Conservation (phyloP, 2,329 filamentous ascomycete species). For the Hypocreales sp. region DNA sequence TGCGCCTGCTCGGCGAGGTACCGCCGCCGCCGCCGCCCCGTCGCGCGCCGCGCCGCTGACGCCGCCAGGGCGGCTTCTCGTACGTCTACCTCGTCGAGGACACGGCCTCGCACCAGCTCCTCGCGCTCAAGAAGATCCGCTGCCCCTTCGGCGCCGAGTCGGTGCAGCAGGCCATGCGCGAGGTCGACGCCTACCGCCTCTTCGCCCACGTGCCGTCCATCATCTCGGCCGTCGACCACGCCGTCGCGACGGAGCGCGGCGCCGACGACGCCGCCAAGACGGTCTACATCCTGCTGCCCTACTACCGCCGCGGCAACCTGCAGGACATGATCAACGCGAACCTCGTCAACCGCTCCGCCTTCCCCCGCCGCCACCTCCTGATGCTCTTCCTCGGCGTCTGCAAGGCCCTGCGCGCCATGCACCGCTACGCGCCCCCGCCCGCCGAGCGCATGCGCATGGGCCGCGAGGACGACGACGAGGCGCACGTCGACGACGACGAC, state of each 20-base stretch:
- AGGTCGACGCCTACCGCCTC: slow-evolving; percentile 90
- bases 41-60: neutral
- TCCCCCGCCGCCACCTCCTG: slow-evolving; percentile 82
- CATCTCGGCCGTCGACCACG: slow-evolving; percentile 73
- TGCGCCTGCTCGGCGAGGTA: slow-evolving; percentile 85
- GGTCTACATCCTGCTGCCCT: slow-evolving; percentile 90
- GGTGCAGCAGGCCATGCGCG: slow-evolving; percentile 84
- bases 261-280: slow-evolving; percentile 60
- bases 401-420: slow-evolving; percentile 76
- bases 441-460: slow-evolving; percentile 39
- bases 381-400: slow-evolving; percentile 84
- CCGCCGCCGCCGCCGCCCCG: neutral
- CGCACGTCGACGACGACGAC: slow-evolving; percentile 14
- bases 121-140: slow-evolving; percentile 96
- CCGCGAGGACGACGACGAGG: slow-evolving; percentile 17
- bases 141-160: slow-evolving; percentile 97
- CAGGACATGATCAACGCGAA: slow-evolving; percentile 99
- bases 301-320: slow-evolving; percentile 87
- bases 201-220: slow-evolving; percentile 75
- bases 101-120: slow-evolving; percentile 64
- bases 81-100: slow-evolving; percentile 99
- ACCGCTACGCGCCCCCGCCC: slow-evolving; percentile 51
- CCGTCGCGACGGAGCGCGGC: slow-evolving; percentile 58
- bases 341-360: slow-evolving; percentile 81
- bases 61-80: slow-evolving; percentile 72